phyloP scores from a whole-genome alignment of 2,329 filamentous ascomycete genomes.

The Cercospora sp. region DNA sequence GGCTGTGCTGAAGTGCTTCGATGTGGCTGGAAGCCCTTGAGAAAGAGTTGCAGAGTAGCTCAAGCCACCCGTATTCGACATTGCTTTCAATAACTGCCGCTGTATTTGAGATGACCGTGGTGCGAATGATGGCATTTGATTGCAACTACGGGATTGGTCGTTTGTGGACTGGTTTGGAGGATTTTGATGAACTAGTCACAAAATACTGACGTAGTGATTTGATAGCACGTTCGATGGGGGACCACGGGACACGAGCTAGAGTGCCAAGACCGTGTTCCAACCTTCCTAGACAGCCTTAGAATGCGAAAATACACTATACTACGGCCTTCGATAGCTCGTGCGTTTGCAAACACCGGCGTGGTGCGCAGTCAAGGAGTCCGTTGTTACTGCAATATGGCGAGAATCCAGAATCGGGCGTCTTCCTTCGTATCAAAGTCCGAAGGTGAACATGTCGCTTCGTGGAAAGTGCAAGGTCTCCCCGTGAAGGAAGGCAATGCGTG shows the following conservation, averaged over 20 bases:
- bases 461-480: not conserved
- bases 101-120: not conserved
- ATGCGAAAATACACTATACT: not conserved
- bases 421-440: not conserved
- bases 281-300: not conserved
- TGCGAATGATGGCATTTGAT: not conserved
- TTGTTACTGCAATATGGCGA: not conserved
- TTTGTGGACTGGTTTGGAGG: not conserved
- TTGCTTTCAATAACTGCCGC: not conserved
- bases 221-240: not conserved
- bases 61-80: conserved; percentile 11
- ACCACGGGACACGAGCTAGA: not conserved
- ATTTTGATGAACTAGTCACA: conserved; percentile 1
- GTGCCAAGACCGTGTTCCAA: not conserved
- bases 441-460: not conserved
- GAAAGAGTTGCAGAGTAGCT: conserved; percentile 17
- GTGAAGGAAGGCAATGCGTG: not conserved
- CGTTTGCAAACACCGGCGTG: not conserved
- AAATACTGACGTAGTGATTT: conserved; percentile 2
- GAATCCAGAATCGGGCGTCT: not conserved
- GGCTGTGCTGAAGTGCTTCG: not conserved
- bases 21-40: conserved; percentile 9
- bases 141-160: not conserved
- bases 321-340: not conserved
- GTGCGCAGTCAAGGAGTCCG: not conserved